Base-by-base conservation (phyloP, 305 asterid species). In the Euphrasia arctica region DNA sequence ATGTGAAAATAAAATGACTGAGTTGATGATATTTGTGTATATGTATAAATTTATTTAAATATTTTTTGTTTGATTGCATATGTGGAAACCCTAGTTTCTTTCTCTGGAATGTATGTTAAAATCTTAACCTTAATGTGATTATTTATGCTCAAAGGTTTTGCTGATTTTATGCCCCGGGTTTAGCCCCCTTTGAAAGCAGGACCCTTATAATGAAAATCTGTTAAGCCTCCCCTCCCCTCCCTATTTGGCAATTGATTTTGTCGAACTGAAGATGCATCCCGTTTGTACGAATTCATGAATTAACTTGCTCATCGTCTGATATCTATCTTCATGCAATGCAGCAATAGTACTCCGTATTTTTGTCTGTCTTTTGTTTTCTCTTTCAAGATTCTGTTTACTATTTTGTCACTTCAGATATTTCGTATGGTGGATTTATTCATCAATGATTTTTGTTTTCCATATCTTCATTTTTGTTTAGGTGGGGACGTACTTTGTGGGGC, bases 401-500 rank as follows among this genome's bases (percentile, higher is more conserved):
- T 54, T 7, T 22, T 18, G 31, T 22, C 29, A 15, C 9, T 18
- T 28, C 3, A 5, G 3, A 4, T 5, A 47, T 25, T 60, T 67
- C 32, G 15, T 52, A 55, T 59, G 25, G 12, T 39, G 62, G 48
- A 22, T 15, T 9, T 60, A 13, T 36, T 54, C 52, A 60, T 51
- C 54, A 41, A 28, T 29, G 48, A 8, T 74, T 36, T 63, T 34
- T 22, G 42, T 63, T 51, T 59, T 39, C 11, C 43, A 8, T 9
- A 6, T 51, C 32, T 42, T 51, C 65, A 15, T 31, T 66, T 54
- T 63, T 18, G 45, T 67, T 57, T 63, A 89, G 97, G 91, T 89
- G 58, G 97, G 95, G n/a, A 79, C 89, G 4, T 85, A 85, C 83
- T 90, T 87, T 67, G 90, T 85, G 4, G 91, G 91, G 70, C 90